A percentile compares a stretch with the other conserved stretches of the same genome.
These are phyloP conservation scores for Asterochloris erici DNA, from an alignment of 139 green algal species.

Conservation along the genomic window DNA sequence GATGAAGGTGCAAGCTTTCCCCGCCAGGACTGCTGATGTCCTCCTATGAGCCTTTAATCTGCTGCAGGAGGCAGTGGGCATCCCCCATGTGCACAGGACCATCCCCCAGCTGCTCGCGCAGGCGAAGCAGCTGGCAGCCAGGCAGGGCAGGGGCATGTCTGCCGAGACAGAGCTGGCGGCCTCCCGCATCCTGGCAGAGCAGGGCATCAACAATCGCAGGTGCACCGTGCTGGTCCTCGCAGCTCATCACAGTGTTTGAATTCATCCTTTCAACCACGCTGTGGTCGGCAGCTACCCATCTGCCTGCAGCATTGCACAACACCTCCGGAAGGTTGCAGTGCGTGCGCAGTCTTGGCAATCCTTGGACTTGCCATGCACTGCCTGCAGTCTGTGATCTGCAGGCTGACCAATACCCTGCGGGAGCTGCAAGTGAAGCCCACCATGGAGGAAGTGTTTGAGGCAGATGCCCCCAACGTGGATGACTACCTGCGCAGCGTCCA, in stretches of 20 bases:
- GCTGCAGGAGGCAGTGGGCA: no score
- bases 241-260: no score
- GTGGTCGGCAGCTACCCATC: no score
- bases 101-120: conserved; percentile 50
- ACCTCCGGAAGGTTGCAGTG: no score
- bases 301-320: no score
- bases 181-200: conserved; percentile 67
- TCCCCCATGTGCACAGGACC: no score
- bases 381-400: not conserved
- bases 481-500: conserved; percentile 82
- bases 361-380: not conserved
- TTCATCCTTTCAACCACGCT: no score
- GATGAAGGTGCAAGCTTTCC: no score
- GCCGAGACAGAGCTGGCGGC: conserved; percentile 46
- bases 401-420: conserved; percentile 49
- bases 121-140: conserved; percentile 53
- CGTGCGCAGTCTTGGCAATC: no score
- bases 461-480: conserved; percentile 62
- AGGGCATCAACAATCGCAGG: conserved; percentile 71
- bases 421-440: conserved; percentile 68
- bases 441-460: conserved; percentile 77
- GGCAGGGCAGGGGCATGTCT: conserved; percentile 31
- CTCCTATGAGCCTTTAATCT: no score
- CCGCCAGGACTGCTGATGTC: no score
- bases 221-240: not conserved